Evolutionary conservation across 2,329 filamentous ascomycete species (phyloP), one percentile per base, ranked within the genome.

Genomic region (Fonsecaea pedrosoi): DNA sequence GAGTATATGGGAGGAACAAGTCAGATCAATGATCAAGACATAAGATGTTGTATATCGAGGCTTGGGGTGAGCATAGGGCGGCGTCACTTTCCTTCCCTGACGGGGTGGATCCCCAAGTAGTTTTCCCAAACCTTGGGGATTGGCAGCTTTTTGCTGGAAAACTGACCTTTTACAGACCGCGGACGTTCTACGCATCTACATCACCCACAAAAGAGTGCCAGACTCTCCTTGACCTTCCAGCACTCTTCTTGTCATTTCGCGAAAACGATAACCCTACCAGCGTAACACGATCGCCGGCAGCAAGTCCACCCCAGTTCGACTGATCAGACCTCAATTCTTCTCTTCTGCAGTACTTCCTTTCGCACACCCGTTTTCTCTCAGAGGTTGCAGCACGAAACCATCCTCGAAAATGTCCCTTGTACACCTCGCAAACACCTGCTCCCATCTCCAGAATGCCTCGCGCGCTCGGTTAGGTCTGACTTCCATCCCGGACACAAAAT

Each of bases 371-470:
- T 50, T 12, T 25, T 13, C 45, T 1, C 12, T 25, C 15, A 10
- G 18, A 18, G n/a, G 12, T 12, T 25, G 18, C 18, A 25, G 9
- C 18, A 50, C 45, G 12, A 50, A 3, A 50, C 6, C 40, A 18
- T 32, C 30, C 30, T 18, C 57, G 9, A 68, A 68, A 35, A 91
- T 92, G 89, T 91, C 89, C 74, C 86, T 97, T 80, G 83, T 86
- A 76, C 87, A 90, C 79, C 86, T 96, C 71, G 85, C 88, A 74
- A 83, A 94, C 83, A 88, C 94, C 81, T 96, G 92, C 85, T 93
- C 92, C 72, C 93, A 97, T 82, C 85, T 97, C 65, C 92, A 95
- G 79, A 97, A 97, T 83, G 92, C 91, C 72, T 90, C 90, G 64
- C 89, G 89, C 75, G 92, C 91, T n/a, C 89, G 90, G 1, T 87